Percentiles rank a stretch among this genome's conserved stretches.
Evolutionary conservation across 805 yeast species (phyloP).

Genomic region (Wickerhamomyces bisporus): DNA sequence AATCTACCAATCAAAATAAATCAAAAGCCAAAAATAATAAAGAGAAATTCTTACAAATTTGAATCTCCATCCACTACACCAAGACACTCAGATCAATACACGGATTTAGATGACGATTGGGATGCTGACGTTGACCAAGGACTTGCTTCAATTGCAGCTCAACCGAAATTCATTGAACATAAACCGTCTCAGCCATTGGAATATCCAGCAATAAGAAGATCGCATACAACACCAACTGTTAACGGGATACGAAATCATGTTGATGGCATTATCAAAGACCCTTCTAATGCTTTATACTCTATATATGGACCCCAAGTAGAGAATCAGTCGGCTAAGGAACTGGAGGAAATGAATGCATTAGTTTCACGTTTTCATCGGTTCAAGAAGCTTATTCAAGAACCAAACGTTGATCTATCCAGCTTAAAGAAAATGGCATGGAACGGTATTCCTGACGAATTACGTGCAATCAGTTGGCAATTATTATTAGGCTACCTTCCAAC

Average conservation of each 20-base stretch:
- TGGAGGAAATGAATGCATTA: constrained; percentile 52
- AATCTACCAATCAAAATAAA: constrained; percentile 11
- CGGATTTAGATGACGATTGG: constrained; percentile 90
- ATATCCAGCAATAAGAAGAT: constrained; percentile 23
- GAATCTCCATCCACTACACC: constrained; percentile 16
- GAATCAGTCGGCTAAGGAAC: constrained; percentile 37
- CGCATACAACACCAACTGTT: constrained; percentile 16
- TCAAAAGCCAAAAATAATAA: constrained; percentile 6
- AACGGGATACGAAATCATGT: constrained; percentile 18
- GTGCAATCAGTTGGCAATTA: constrained; percentile 87
- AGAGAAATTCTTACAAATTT: constrained; percentile 9
- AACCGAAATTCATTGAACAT: constrained; percentile 27
- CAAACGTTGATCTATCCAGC: constrained; percentile 57
- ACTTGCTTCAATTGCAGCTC: constrained; percentile 17
- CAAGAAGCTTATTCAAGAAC: constrained; percentile 49
- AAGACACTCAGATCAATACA: constrained; percentile 36
- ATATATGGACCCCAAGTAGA: constrained; percentile 38
- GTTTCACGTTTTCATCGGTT: constrained; percentile 63
- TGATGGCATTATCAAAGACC: constrained; percentile 23
- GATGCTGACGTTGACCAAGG: constrained; percentile 63
- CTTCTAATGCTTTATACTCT: constrained; percentile 31
- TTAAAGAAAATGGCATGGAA: constrained; percentile 86
- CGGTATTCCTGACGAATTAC: constrained; percentile 77
- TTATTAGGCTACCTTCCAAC: constrained; percentile 87
- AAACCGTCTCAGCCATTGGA: constrained; percentile 16